Base-by-base conservation (phyloP, 2,329 filamentous ascomycete species). In the Nemania bipapillata region DNA sequence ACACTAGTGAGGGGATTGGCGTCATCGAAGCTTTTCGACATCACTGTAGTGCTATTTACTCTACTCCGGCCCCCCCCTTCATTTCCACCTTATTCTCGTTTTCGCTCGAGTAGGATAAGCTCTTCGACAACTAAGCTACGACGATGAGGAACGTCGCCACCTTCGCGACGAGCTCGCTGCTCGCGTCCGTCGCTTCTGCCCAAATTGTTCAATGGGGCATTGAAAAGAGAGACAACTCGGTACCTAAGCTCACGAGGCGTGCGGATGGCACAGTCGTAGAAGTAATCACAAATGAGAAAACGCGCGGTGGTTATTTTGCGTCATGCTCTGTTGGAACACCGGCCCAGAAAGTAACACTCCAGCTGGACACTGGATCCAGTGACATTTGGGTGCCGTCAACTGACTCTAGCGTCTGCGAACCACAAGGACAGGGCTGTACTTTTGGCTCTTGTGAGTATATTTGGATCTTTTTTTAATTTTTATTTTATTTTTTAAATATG, bases 301-400 rank as follows among this genome's bases (percentile, higher is more conserved):
- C 73, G 7, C 74, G 79, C 54, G 86, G 86, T 40, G 80, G 84
- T 40, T 90, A 90, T 76, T 89, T 88, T 73, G 84, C 86, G 20
- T 84, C 84, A 24, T 85, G 89, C 68, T 78, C 80, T 28, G 76
- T 91, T 26, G 89, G 89, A 20, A 89, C 85, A 6, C 88, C 89
- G 0, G 78, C 79, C 12, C 89, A 91, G 74, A 78, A 83, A 3
- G 68, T 91, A 47, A 85, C 83, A 1, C 78, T 91, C 60, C 87
- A 89, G 76, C 81, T 91, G 52, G 89, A 91, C 77, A 91, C 89
- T 0, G 89, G 88, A 49, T 90, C 87, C 74, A 89, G 87, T 69
- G 89, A 91, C 78, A 84, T 88, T 24, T 91, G 89, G 89, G 83
- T 90, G 45, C 83, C 85, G 15, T 77, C 78, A 50, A 77, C 73